phyloP scores from a whole-genome alignment of 2,329 filamentous ascomycete species.

The Curvularia sp. region DNA sequence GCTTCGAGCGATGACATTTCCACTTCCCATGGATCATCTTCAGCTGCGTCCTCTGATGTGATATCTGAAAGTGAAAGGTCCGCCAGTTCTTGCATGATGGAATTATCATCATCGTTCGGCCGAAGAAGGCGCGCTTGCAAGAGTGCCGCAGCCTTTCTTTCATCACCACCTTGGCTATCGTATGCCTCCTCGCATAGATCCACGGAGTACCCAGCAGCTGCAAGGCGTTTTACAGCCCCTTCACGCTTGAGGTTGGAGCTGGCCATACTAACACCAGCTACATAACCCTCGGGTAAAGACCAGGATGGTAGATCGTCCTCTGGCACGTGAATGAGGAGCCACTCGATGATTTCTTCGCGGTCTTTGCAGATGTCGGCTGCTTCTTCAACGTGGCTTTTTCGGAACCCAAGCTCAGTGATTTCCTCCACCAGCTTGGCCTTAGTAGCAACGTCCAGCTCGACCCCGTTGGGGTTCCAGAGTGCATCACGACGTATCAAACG shows the following conservation, averaged over 20 bases:
- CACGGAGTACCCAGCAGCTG: conserved; percentile 80
- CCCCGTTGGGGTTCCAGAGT: conserved; percentile 83
- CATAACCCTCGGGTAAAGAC: conserved; percentile 90
- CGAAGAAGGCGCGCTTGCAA: conserved; percentile 73
- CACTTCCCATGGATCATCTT: conserved; percentile 76
- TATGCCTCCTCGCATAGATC: conserved; percentile 83
- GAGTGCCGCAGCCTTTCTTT: conserved; percentile 77
- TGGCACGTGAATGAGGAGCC: conserved; percentile 94
- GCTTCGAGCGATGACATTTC: conserved; percentile 84
- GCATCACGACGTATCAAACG: conserved; percentile 76
- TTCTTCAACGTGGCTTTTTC: conserved; percentile 87
- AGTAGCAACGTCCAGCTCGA: conserved; percentile 67
- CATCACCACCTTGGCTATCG: conserved; percentile 73
- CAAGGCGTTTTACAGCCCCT: conserved; percentile 79
- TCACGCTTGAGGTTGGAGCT: conserved; percentile 82
- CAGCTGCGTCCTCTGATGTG: conserved; percentile 50
- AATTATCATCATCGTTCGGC: conserved; percentile 41
- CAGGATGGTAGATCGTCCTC: conserved; percentile 95
- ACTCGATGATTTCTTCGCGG: conserved; percentile 89
- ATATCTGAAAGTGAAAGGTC: conserved; percentile 45
- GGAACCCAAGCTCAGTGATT: conserved; percentile 80
- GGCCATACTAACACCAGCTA: conserved; percentile 85
- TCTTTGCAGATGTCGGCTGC: conserved; percentile 88
- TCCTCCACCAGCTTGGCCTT: conserved; percentile 72
- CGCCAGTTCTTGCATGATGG: conserved; percentile 42